Conservation (phyloP, 257 asterid genomes). For the Solanum tacnaense region DNA sequence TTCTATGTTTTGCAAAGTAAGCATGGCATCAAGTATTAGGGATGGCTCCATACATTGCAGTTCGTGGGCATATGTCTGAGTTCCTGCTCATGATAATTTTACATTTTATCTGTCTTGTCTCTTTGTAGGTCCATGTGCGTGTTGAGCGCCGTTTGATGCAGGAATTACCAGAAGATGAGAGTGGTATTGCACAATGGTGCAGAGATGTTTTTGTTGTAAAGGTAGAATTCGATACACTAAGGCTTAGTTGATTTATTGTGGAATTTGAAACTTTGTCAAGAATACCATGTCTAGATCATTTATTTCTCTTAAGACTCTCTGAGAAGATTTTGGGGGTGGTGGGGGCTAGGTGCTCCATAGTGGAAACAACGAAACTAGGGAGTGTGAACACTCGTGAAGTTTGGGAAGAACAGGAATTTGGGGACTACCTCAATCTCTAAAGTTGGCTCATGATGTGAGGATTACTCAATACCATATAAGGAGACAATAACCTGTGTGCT, state of each 20-base stretch:
- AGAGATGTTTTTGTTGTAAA: conserved; percentile 66
- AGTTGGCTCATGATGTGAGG: not conserved
- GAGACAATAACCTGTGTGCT: not conserved
- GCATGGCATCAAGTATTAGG: not conserved
- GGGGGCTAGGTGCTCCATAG: not conserved
- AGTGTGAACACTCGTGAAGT: not conserved
- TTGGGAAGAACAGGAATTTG: not conserved
- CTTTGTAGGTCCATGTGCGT: conserved; percentile 66
- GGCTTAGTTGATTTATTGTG: not conserved
- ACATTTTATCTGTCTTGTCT: conserved; percentile 1
- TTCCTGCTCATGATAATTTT: not conserved
- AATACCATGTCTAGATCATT: not conserved
- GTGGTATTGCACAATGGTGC: conserved; percentile 86
- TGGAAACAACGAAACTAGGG: not conserved
- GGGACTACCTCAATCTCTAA: not conserved
- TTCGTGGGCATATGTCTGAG: not conserved
- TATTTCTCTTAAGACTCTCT: not conserved
- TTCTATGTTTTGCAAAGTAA: not conserved
- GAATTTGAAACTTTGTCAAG: not conserved
- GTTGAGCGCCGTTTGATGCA: conserved; percentile 52
- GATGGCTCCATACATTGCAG: not conserved
- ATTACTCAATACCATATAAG: not conserved
- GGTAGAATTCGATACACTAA: conserved; percentile 18
- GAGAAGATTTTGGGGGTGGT: not conserved
- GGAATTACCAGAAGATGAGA: conserved; percentile 59